phyloP scores from a whole-genome alignment of 2,329 filamentous ascomycete species.

The Talaromyces amestolkiae region DNA sequence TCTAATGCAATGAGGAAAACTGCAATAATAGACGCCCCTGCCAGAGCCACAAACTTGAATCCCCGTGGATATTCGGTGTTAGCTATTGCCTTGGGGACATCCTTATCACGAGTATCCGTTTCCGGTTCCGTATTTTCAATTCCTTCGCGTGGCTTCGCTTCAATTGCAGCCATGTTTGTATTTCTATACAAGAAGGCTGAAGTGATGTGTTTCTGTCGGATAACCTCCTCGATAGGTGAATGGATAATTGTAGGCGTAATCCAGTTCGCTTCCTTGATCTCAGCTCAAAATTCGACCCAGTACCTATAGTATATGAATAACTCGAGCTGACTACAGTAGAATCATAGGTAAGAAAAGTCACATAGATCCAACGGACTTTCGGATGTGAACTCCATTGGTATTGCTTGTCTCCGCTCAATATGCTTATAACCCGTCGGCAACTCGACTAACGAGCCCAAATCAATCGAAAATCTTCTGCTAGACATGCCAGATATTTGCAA shows the following conservation, averaged over 20 bases:
- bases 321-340: neutral
- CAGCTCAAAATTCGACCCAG: neutral
- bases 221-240: neutral
- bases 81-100: neutral
- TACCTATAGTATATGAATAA: neutral
- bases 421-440: neutral
- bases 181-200: neutral
- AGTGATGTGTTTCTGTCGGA: neutral
- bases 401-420: neutral
- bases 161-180: neutral
- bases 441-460: neutral
- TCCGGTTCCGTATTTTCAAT: too few species aligned
- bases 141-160: neutral
- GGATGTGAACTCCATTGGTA: neutral
- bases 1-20: neutral
- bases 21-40: neutral
- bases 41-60: neutral
- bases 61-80: neutral
- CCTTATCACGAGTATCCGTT: neutral
- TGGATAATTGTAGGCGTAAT: neutral
- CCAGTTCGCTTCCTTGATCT: neutral
- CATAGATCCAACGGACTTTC: neutral
- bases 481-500: neutral
- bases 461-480: neutral
- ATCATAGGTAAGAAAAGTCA: neutral